Conservation (phyloP, 2,329 filamentous ascomycete genomes). For the Colletotrichum sp. region DNA sequence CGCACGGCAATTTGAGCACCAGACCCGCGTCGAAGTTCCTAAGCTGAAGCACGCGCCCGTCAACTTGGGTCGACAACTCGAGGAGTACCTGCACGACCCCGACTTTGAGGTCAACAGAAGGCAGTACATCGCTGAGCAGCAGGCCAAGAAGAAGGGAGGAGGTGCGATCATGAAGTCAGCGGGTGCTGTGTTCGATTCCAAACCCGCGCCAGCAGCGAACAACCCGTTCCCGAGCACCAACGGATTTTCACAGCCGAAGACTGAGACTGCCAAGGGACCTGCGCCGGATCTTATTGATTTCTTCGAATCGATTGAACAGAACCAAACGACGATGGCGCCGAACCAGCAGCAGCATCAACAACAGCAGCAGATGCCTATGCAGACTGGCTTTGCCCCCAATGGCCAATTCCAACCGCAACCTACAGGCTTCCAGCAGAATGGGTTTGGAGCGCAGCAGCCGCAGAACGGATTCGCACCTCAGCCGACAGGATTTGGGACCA, state of each 20-base stretch:
- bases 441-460: conserved; percentile 45
- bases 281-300: conserved; percentile 89
- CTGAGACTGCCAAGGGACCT: conserved; percentile 63
- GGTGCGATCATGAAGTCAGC: conserved; percentile 26
- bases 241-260: conserved; percentile 40
- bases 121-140: conserved; percentile 89
- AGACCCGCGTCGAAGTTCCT: conserved; percentile 91
- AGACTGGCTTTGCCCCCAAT: conserved; percentile 30
- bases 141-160: conserved; percentile 64
- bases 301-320: conserved; percentile 91
- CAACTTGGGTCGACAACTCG: conserved; percentile 84
- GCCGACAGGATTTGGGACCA: conserved; percentile 43
- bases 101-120: conserved; percentile 94
- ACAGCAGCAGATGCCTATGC: conserved; percentile 28
- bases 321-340: conserved; percentile 73
- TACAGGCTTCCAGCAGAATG: conserved; percentile 42
- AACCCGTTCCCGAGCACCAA: conserved; percentile 50
- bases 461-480: conserved; percentile 46
- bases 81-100: conserved; percentile 92
- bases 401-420: conserved; percentile 35
- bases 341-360: conserved; percentile 36
- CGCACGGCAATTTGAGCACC: conserved; percentile 88
- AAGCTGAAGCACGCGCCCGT: conserved; percentile 97
- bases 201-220: conserved; percentile 40
- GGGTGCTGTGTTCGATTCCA: conserved; percentile 35